Evolutionary conservation across 108 stramenopile species (phyloP), one percentile per base, ranked within the genome.

Genomic region (Skeletonema potamos): DNA sequence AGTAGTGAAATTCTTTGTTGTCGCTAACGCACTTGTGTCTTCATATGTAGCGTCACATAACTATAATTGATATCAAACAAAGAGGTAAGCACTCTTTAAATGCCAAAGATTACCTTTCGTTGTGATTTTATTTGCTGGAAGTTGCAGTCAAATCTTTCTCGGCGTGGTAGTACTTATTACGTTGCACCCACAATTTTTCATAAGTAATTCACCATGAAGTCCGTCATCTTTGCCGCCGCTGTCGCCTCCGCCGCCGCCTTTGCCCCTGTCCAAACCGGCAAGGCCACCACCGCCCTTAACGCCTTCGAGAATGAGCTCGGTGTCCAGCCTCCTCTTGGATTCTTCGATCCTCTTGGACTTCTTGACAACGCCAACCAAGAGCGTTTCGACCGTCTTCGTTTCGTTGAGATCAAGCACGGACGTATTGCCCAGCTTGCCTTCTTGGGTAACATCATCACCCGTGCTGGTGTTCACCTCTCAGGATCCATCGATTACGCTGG

Each of bases 271-370:
- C 65, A 65, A 20, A 46, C 71, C 28, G 65, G 63, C 44, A 72
- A 66, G 71, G 65, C 65, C 54, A 27, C 65, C 71, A 72, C 63
- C 36, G 48, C 65, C 62, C 71, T 64, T 63, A 66, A 65, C 44
- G 60, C 68, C 6, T 94, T 94, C 77, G 89, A 89, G 76, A 62
- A 76, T 58, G 94, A 93, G 62, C 83, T 95, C 60, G 94, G 94
- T 30, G 89, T 82, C 13, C 89, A 91, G 70, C 79, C 88, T 34
- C 93, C 93, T 27, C 77, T 94, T 36, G 94, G 92, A 60, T 95
- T 88, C 82, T 95, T 87, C 39, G 94, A 95, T 77, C 93, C 93
- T 30, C 83, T 94, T 70, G 93, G 66, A 34, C 75, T 92, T 44
- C 81, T 92, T 24, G 84, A 75, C 44, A 68, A 82, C 37, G 85